These are phyloP conservation scores for Neonectria coccinea DNA, from an alignment of 2,329 filamentous ascomycete species.

Conservation along the genomic window DNA sequence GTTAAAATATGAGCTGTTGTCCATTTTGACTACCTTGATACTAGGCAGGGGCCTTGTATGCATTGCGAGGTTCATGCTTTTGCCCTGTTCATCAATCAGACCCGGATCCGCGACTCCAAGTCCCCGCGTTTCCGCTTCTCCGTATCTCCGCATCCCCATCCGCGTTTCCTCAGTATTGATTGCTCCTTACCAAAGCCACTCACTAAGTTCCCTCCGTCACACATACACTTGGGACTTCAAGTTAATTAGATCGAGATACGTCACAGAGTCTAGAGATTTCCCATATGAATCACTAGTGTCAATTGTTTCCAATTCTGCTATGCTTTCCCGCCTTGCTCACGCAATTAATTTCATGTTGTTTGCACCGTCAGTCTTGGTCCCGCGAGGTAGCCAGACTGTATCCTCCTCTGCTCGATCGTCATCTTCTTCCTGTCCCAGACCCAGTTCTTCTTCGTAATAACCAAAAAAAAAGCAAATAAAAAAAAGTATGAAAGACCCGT, in stretches of 20 bases:
- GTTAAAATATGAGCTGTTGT: not conserved
- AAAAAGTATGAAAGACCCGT: not conserved
- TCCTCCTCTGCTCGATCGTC: constrained; percentile 13
- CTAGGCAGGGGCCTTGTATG: not conserved
- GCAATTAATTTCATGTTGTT: constrained; percentile 16
- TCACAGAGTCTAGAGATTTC: not conserved
- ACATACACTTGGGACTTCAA: too few species aligned
- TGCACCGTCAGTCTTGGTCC: constrained; percentile 44
- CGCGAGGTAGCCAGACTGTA: constrained; percentile 42
- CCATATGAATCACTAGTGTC: not conserved
- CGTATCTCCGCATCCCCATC: not conserved
- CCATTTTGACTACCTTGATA: not conserved
- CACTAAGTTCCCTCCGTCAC: not conserved
- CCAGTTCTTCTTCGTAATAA: constrained; percentile 14
- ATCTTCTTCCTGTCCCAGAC: constrained; percentile 10
- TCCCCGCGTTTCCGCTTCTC: not conserved
- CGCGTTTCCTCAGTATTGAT: not conserved
- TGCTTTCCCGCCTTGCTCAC: constrained; percentile 14
- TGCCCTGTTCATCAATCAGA: not conserved
- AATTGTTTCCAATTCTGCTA: constrained; percentile 33
- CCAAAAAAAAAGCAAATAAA: constrained; percentile 10
- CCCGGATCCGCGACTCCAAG: not conserved
- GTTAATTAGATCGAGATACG: too few species aligned
- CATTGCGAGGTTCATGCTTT: not conserved
- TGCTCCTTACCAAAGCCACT: not conserved